phyloP scores from a whole-genome alignment of 1,284 basidiomycete species.

The Ceratobasidium sp. region DNA sequence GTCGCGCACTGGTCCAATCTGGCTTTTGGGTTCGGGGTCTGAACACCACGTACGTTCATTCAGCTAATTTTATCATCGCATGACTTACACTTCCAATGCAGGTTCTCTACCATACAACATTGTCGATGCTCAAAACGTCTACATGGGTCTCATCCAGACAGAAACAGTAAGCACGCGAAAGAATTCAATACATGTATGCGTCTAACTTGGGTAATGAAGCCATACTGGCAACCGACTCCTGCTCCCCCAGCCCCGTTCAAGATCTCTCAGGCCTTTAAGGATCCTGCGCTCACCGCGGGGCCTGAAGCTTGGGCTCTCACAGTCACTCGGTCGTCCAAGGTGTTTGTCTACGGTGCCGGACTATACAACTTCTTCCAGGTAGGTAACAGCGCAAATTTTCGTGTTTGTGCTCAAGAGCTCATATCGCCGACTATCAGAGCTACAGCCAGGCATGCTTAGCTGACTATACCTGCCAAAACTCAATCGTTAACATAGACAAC shows the following conservation, averaged over 20 bases:
- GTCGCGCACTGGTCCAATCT: constrained; percentile 45
- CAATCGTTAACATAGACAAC: constrained; percentile 65
- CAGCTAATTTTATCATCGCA: neutral
- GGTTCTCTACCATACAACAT: constrained; percentile 66
- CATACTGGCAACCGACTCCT: constrained; percentile 42
- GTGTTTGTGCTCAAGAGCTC: neutral
- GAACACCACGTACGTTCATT: constrained; percentile 61
- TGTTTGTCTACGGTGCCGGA: constrained; percentile 71
- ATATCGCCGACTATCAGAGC: constrained; percentile 18
- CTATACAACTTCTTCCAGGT: constrained; percentile 70
- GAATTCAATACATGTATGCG: neutral
- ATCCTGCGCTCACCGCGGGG: constrained; percentile 57
- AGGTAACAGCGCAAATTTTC: constrained; percentile 49
- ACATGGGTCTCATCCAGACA: constrained; percentile 71
- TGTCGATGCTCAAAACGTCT: constrained; percentile 67
- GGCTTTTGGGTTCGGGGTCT: constrained; percentile 46
- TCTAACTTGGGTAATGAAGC: neutral
- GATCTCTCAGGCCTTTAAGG: constrained; percentile 56
- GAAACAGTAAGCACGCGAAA: constrained; percentile 23
- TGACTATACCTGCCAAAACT: constrained; percentile 61
- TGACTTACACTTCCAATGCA: neutral
- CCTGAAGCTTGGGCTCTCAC: constrained; percentile 64
- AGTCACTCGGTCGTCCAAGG: constrained; percentile 61
- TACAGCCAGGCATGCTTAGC: constrained; percentile 55
- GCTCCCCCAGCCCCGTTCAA: constrained; percentile 36